Evolutionary conservation across 768 basidiomycete species (phyloP).

Genomic region (Cystofilobasidium bisporidii): DNA sequence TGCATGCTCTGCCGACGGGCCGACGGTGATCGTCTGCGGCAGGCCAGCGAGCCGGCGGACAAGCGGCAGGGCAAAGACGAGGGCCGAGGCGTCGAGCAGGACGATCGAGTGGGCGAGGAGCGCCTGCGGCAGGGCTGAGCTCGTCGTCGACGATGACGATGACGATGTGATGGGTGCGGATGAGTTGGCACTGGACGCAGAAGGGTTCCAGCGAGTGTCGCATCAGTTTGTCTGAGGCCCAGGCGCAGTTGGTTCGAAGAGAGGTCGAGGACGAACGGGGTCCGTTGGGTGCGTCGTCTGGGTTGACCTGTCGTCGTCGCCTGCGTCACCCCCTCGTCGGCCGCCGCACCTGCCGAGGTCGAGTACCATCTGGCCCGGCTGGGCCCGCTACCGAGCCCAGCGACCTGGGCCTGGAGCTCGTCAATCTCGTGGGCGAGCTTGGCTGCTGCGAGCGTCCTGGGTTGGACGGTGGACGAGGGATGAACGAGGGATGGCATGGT

Average conservation of each 20-base stretch:
- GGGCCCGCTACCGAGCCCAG: slow-evolving; percentile 30
- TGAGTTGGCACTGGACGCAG: too few species aligned
- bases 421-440: slow-evolving; percentile 81
- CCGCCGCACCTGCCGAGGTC: neutral
- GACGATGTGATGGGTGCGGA: neutral
- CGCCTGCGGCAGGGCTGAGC: neutral
- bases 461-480: neutral
- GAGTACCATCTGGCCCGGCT: neutral
- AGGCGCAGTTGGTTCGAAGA: too few species aligned
- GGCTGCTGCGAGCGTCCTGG: slow-evolving; percentile 63
- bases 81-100: neutral
- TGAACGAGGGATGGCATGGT: neutral
- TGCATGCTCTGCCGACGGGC: too few species aligned
- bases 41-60: neutral
- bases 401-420: slow-evolving; percentile 69
- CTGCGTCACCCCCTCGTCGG: too few species aligned
- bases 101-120: neutral
- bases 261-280: too few species aligned
- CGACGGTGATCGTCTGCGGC: too few species aligned
- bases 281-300: too few species aligned
- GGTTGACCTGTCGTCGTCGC: too few species aligned
- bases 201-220: too few species aligned
- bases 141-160: too few species aligned
- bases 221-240: too few species aligned
- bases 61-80: neutral